These are phyloP conservation scores for Lagerstroemia speciosa DNA, from an alignment of 345 rosid genomes.

Conservation along the genomic window DNA sequence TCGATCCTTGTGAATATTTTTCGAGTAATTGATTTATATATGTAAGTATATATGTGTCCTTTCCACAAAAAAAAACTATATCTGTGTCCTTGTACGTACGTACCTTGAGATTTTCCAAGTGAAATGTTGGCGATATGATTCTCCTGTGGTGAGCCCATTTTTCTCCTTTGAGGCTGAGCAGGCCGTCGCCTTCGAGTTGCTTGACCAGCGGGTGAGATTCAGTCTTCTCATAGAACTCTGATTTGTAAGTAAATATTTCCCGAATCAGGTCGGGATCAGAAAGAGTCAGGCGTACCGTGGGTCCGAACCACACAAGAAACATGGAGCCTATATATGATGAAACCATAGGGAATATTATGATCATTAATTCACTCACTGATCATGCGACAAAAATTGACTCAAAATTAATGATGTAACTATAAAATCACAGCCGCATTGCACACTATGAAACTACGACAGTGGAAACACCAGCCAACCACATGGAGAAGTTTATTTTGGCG, in stretches of 20 bases:
- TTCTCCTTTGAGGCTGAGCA: conserved; percentile 56
- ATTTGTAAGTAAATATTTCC: conserved; percentile 57
- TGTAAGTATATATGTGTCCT: too few species aligned
- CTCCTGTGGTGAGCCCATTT: conserved; percentile 73
- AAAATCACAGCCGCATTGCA: too few species aligned
- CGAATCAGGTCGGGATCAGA: conserved; percentile 71
- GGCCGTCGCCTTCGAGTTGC: conserved; percentile 69
- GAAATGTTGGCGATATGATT: conserved; percentile 67
- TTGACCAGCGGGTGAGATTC: conserved; percentile 41
- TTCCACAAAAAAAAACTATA: too few species aligned
- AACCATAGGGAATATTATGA: neutral
- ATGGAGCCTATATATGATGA: conserved; percentile 49
- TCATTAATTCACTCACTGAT: too few species aligned
- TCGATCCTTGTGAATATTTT: too few species aligned
- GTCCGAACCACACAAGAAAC: conserved; percentile 74
- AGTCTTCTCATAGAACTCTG: conserved; percentile 53
- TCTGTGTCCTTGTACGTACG: too few species aligned
- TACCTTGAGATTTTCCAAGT: conserved; percentile 79
- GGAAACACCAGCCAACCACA: too few species aligned
- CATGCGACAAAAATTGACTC: too few species aligned
- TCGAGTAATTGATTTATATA: too few species aligned
- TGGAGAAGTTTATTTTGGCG: neutral
- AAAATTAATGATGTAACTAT: too few species aligned
- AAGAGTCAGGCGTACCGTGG: conserved; percentile 59
- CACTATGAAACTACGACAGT: too few species aligned